Evolutionary conservation across 1,284 basidiomycete genomes (phyloP).

Genomic region (Exobasidium cylindrosporum): DNA sequence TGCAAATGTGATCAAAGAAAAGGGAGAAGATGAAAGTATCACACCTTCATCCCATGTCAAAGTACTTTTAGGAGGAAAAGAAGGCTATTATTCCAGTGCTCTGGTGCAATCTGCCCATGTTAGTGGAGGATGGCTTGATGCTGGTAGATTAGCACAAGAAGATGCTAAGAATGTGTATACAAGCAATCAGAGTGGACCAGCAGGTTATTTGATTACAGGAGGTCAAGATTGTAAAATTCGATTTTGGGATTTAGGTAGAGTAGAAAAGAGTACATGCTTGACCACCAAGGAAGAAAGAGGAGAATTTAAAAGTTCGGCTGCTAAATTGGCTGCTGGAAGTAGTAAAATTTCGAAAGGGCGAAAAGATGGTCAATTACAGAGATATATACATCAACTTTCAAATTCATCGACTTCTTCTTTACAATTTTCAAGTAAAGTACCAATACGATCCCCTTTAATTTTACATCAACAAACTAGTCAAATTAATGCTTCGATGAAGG

Average conservation of each 20-base stretch:
- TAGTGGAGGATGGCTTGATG: slow-evolving; percentile 43
- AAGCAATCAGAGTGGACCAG: slow-evolving; percentile 32
- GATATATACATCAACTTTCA: background rate
- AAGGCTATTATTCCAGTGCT: slow-evolving; percentile 32
- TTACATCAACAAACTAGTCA: slow-evolving; percentile 26
- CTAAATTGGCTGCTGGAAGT: background rate
- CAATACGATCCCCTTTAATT: slow-evolving; percentile 29
- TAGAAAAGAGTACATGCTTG: slow-evolving; percentile 61
- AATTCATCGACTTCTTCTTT: background rate
- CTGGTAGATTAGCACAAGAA: slow-evolving; percentile 25
- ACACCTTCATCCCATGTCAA: slow-evolving; percentile 22
- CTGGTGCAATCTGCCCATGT: slow-evolving; percentile 16
- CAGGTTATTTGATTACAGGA: slow-evolving; percentile 73
- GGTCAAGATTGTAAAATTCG: slow-evolving; percentile 77
- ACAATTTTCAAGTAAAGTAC: background rate
- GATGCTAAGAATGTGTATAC: background rate
- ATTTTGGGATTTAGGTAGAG: slow-evolving; percentile 71
- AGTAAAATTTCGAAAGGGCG: background rate
- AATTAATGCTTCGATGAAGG: slow-evolving; percentile 10
- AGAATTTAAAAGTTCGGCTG: slow-evolving; percentile 15
- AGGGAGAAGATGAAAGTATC: background rate
- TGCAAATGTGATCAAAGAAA: background rate
- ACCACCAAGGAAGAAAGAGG: slow-evolving; percentile 21
- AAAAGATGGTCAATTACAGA: background rate
- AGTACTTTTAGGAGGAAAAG: slow-evolving; percentile 33